phyloP scores from a whole-genome alignment of 768 basidiomycete species.

The Kwoniella bestiolae region DNA sequence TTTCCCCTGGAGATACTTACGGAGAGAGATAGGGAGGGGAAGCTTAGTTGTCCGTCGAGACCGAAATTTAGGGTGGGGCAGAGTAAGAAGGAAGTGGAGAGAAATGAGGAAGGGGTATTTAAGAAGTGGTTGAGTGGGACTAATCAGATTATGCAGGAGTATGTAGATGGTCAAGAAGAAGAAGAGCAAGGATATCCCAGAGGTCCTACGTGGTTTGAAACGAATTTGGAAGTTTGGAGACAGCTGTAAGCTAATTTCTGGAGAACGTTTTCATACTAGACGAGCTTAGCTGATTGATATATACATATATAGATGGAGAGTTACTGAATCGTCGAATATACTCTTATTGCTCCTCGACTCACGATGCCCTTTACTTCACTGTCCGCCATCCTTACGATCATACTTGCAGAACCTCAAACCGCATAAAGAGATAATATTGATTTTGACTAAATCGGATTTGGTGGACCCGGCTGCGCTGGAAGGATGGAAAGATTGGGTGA shows the following conservation, averaged over 20 bases:
- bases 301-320: slow-evolving; percentile 70
- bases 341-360: slow-evolving; percentile 96
- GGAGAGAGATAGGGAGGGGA: slow-evolving; percentile 35
- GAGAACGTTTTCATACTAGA: background rate
- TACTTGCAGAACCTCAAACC: slow-evolving; percentile 65
- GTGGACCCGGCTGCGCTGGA: slow-evolving; percentile 65
- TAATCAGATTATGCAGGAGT: slow-evolving; percentile 65
- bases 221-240: slow-evolving; percentile 97
- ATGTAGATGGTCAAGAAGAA: slow-evolving; percentile 54
- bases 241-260: slow-evolving; percentile 63
- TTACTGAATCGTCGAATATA: slow-evolving; percentile 90
- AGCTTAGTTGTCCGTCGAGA: slow-evolving; percentile 65
- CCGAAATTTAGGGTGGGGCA: slow-evolving; percentile 88
- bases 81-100: slow-evolving; percentile 85
- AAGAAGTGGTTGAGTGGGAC: slow-evolving; percentile 75
- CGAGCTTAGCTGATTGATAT: background rate
- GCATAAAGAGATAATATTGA: slow-evolving; percentile 91
- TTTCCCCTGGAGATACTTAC: slow-evolving; percentile 44
- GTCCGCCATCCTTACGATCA: slow-evolving; percentile 85
- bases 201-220: slow-evolving; percentile 93
- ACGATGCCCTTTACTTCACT: slow-evolving; percentile 87
- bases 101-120: slow-evolving; percentile 84
- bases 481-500: slow-evolving; percentile 53
- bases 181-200: slow-evolving; percentile 31
- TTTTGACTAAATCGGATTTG: slow-evolving; percentile 79